Conservation (phyloP, 768 basidiomycete genomes). For the Calocybe cyanea region DNA sequence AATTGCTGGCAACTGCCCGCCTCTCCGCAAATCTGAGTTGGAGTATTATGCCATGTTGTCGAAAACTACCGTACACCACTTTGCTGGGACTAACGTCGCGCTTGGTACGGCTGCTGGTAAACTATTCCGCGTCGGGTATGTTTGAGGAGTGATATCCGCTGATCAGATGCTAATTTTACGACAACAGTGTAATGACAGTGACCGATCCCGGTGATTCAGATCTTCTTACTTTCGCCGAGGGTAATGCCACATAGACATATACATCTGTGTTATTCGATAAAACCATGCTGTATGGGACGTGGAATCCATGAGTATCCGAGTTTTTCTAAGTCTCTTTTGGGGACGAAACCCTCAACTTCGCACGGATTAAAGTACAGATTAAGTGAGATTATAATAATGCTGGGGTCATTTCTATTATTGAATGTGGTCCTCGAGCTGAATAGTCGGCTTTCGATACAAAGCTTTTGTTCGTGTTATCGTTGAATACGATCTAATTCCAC, state of each 20-base stretch:
- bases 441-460: conserved; percentile 83
- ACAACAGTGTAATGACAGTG: conserved; percentile 89
- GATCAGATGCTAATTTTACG: conserved; percentile 11
- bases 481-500: conserved; percentile 62
- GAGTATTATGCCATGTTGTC: conserved; percentile 99
- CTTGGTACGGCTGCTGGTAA: conserved; percentile 99
- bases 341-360: too few species aligned
- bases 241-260: conserved; percentile 50
- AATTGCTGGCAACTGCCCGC: conserved; percentile 98
- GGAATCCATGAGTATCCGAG: too few species aligned
- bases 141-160: conserved; percentile 12
- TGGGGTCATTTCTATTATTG: conserved; percentile 77
- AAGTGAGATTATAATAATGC: conserved; percentile 47
- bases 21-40: conserved; percentile 97
- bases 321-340: too few species aligned
- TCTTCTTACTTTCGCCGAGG: conserved; percentile 83
- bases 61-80: conserved; percentile 98
- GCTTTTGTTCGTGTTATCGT: conserved; percentile 59
- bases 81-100: conserved; percentile 94
- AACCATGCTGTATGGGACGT: background rate
- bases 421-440: conserved; percentile 63
- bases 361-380: too few species aligned
- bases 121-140: conserved; percentile 95
- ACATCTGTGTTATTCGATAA: too few species aligned
- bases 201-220: conserved; percentile 96